Evolutionary conservation across 768 basidiomycete genomes (phyloP).

Genomic region (Suillus weaverae): DNA sequence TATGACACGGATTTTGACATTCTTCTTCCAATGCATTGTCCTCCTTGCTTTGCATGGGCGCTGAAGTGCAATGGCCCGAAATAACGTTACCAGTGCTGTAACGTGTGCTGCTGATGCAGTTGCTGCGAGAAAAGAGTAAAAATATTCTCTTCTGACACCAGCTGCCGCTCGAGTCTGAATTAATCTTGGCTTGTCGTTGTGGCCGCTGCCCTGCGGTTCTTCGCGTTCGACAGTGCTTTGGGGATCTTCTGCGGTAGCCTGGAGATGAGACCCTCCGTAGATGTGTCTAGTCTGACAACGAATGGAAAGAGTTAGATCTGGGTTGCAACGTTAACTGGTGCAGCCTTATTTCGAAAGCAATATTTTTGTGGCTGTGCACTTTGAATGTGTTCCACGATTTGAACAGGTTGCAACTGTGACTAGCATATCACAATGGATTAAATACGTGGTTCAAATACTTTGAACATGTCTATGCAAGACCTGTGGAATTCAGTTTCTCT

Average conservation of each 20-base stretch:
- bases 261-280: constrained; percentile 63
- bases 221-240: constrained; percentile 55
- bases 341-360: no score
- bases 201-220: constrained; percentile 69
- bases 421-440: no score
- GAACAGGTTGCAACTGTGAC: no score
- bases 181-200: constrained; percentile 75
- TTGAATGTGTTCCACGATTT: no score
- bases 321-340: no score
- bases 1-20: neutral
- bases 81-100: neutral
- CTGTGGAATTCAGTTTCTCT: no score
- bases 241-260: constrained; percentile 72
- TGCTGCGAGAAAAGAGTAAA: neutral
- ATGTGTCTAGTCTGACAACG: neutral
- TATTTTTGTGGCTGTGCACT: no score
- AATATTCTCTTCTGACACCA: neutral
- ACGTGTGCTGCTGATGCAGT: neutral
- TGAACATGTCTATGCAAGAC: no score
- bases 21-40: no score
- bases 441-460: no score
- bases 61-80: neutral
- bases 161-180: neutral
- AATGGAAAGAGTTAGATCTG: no score
- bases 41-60: no score